These are phyloP conservation scores for Trypanosoma mega DNA, from an alignment of 208 protist genomes.

Conservation along the genomic window DNA sequence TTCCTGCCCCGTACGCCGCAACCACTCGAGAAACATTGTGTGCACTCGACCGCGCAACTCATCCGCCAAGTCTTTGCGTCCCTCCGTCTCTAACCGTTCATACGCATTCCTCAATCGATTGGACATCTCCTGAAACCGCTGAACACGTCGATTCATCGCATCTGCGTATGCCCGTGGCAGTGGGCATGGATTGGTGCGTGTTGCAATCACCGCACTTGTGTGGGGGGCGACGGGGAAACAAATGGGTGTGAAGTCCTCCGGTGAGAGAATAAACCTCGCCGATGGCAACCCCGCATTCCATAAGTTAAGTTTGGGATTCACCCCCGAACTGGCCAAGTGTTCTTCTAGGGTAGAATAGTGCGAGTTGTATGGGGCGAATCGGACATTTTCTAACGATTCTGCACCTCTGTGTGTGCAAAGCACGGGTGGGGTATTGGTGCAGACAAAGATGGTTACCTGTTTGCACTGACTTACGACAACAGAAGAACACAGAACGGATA, in stretches of 20 bases:
- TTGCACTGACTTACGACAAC: constrained; percentile 74
- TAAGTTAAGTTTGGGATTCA: constrained; percentile 85
- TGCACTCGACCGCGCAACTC: constrained; percentile 69
- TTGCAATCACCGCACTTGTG: constrained; percentile 44
- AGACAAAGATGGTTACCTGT: constrained; percentile 77
- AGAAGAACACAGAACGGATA: constrained; percentile 77
- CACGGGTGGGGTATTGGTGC: constrained; percentile 87
- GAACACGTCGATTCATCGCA: constrained; percentile 58
- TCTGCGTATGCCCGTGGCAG: constrained; percentile 72
- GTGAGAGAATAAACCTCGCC: constrained; percentile 60
- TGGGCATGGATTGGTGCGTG: constrained; percentile 79
- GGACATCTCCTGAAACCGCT: constrained; percentile 76
- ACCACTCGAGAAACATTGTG: constrained; percentile 82
- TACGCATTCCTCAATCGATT: constrained; percentile 66
- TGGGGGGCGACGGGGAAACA: constrained; percentile 71
- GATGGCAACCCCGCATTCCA: constrained; percentile 84
- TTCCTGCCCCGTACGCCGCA: constrained; percentile 78
- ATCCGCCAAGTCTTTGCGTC: constrained; percentile 71
- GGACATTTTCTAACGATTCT: constrained; percentile 41
- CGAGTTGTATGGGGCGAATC: constrained; percentile 90
- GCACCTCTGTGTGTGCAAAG: constrained; percentile 26
- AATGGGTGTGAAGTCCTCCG: constrained; percentile 78
- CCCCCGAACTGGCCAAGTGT: constrained; percentile 74
- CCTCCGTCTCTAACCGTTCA: constrained; percentile 54
- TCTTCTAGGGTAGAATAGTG: constrained; percentile 86